Evolutionary conservation across 805 yeast genomes (phyloP).

Genomic region (Suhomyces pyralidae): DNA sequence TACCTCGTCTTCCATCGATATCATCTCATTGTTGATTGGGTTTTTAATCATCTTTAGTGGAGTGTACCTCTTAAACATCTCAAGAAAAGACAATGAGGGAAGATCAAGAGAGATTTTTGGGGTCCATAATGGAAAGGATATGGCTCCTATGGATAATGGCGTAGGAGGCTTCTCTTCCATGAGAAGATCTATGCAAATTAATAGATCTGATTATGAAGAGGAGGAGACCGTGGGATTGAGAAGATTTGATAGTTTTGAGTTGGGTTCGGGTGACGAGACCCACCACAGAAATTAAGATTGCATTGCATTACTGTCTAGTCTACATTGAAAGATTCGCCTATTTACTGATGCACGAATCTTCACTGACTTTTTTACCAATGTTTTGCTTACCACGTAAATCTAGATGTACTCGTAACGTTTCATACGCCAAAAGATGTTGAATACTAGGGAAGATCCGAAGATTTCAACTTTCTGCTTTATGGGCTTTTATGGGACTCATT

Average conservation of each 20-base stretch:
- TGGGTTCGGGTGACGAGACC: conserved; percentile 41
- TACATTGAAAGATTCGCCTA: too few species aligned
- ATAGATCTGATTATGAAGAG: conserved; percentile 37
- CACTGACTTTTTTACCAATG: too few species aligned
- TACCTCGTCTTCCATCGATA: conserved; percentile 74
- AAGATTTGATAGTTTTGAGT: conserved; percentile 60
- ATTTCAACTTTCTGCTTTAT: too few species aligned
- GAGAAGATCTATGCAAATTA: conserved; percentile 70
- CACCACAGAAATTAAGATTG: neutral
- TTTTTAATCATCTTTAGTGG: conserved; percentile 85
- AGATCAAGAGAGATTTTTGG: conserved; percentile 55
- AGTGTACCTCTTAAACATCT: conserved; percentile 75
- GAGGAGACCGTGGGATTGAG: conserved; percentile 54
- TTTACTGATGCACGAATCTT: too few species aligned
- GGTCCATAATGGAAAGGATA: conserved; percentile 51
- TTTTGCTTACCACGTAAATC: neutral
- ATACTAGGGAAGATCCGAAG: too few species aligned
- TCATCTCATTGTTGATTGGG: conserved; percentile 79
- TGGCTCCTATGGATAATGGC: conserved; percentile 77
- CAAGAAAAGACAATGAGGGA: conserved; percentile 60
- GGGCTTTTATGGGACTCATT: too few species aligned
- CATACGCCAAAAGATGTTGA: neutral
- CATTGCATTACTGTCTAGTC: too few species aligned
- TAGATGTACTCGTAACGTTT: neutral
- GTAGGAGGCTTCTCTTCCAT: conserved; percentile 69